Evolutionary conservation across 768 basidiomycete species (phyloP).

Genomic region (Tulasnella sp.): DNA sequence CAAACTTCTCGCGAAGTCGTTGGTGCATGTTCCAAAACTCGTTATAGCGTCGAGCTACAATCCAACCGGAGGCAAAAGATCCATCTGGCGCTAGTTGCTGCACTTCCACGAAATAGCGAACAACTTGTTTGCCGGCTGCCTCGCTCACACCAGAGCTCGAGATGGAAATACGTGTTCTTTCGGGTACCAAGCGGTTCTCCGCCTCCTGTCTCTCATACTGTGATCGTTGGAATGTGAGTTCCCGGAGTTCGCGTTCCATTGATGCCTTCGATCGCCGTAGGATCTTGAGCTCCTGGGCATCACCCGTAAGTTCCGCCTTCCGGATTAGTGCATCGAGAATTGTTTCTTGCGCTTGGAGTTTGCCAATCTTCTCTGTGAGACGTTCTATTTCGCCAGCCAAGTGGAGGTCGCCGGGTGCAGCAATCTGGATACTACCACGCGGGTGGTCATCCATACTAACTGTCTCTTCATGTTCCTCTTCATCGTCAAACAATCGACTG

Average conservation of each 20-base stretch:
- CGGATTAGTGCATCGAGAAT: slow-evolving; percentile 82
- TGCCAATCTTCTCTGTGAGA: slow-evolving; percentile 59
- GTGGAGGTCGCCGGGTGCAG: slow-evolving; percentile 82
- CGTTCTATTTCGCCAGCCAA: slow-evolving; percentile 77
- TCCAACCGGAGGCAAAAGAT: slow-evolving; percentile 75
- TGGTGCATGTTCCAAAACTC: slow-evolving; percentile 88
- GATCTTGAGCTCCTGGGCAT: slow-evolving; percentile 70
- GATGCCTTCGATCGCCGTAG: slow-evolving; percentile 71
- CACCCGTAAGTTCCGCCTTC: slow-evolving; percentile 90
- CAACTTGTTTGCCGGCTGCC: slow-evolving; percentile 79
- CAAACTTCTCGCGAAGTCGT: slow-evolving; percentile 65
- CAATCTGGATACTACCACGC: slow-evolving; percentile 49
- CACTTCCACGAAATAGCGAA: slow-evolving; percentile 84
- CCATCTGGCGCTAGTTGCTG: slow-evolving; percentile 77
- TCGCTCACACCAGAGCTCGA: slow-evolving; percentile 58
- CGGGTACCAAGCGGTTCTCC: slow-evolving; percentile 76
- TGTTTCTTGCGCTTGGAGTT: slow-evolving; percentile 65
- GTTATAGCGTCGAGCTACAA: slow-evolving; percentile 85
- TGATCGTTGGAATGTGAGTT: slow-evolving; percentile 75
- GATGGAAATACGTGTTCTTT: slow-evolving; percentile 73
- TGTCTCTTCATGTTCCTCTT: slow-evolving; percentile 36
- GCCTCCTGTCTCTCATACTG: slow-evolving; percentile 92
- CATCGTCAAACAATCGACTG: slow-evolving; percentile 23
- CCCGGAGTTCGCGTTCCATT: slow-evolving; percentile 69
- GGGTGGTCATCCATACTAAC: slow-evolving; percentile 32